phyloP scores from a whole-genome alignment of 805 yeast genomes.

The Myxozyma neotropica region DNA sequence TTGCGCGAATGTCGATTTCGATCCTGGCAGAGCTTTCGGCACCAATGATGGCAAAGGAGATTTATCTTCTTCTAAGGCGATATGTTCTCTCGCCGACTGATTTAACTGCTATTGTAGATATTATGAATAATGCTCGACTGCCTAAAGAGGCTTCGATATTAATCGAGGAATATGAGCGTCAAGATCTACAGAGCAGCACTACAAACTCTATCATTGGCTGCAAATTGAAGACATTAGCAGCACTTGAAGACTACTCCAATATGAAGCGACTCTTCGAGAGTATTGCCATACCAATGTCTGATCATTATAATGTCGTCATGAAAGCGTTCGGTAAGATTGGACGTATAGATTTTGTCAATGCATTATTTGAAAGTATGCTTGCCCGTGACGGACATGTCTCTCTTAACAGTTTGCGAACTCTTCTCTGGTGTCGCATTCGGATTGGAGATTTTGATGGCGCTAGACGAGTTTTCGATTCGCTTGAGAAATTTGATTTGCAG shows the following conservation, averaged over 20 bases:
- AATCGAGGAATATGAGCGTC: constrained; percentile 5
- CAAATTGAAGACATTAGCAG: constrained; percentile 20
- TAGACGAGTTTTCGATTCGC: constrained; percentile 9
- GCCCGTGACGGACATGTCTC: constrained; percentile 3
- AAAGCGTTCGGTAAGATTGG: constrained; percentile 28
- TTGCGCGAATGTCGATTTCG: constrained; percentile 10
- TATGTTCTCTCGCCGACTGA: constrained; percentile 11
- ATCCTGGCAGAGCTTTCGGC: constrained; percentile 14
- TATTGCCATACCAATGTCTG: constrained; percentile 9
- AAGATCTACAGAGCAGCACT: background rate
- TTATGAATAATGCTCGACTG: background rate
- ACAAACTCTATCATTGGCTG: constrained; percentile 8
- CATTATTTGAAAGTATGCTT: constrained; percentile 17
- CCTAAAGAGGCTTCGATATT: constrained; percentile 12
- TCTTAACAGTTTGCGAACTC: constrained; percentile 2
- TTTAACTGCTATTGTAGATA: constrained; percentile 4
- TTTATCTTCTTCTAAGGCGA: constrained; percentile 6
- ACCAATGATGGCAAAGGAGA: constrained; percentile 9
- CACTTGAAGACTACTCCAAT: constrained; percentile 13
- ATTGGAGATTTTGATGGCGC: constrained; percentile 29
- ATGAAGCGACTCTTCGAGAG: constrained; percentile 29
- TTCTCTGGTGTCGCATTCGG: constrained; percentile 20
- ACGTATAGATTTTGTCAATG: constrained; percentile 17
- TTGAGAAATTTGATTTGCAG: constrained; percentile 7
- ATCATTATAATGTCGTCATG: constrained; percentile 26